Percentiles rank a stretch among this genome's conserved stretches.
Conservation (phyloP, 352 stramenopile genomes). For the Phytophthora podocarpi region DNA sequence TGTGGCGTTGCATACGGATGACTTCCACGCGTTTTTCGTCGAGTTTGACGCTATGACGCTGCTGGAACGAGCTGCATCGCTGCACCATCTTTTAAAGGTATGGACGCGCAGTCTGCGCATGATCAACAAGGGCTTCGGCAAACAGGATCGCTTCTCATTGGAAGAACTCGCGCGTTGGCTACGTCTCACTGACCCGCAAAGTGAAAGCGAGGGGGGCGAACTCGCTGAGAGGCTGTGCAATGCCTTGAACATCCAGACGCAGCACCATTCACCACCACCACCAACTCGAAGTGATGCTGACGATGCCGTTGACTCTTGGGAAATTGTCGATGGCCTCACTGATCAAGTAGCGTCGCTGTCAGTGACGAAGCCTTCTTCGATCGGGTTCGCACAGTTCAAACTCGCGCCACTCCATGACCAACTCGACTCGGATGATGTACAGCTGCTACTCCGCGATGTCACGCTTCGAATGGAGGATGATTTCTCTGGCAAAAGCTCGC, state of each 20-base stretch:
- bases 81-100: slow-evolving; percentile 48
- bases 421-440: slow-evolving; percentile 20
- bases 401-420: slow-evolving; percentile 25
- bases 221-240: slow-evolving; percentile 42
- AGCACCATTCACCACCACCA: slow-evolving; percentile 10
- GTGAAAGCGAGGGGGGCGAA: slow-evolving; percentile 19
- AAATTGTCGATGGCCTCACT: slow-evolving; percentile 16
- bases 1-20: slow-evolving; percentile 54
- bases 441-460: slow-evolving; percentile 26
- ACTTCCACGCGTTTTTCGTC: slow-evolving; percentile 42
- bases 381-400: slow-evolving; percentile 48
- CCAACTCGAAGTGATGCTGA: background rate
- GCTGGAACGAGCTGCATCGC: slow-evolving; percentile 44
- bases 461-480: slow-evolving; percentile 20
- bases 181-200: slow-evolving; percentile 9
- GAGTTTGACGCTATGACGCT: slow-evolving; percentile 36
- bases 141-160: slow-evolving; percentile 59
- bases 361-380: slow-evolving; percentile 3
- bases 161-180: slow-evolving; percentile 47
- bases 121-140: slow-evolving; percentile 71
- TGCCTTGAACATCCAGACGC: slow-evolving; percentile 52
- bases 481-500: background rate
- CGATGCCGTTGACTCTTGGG: slow-evolving; percentile 30
- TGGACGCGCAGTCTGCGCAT: slow-evolving; percentile 43
- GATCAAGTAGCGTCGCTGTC: slow-evolving; percentile 1